phyloP scores from a whole-genome alignment of 371 early-diverging fungal genomes.

The Apophysomyces ossiformis region DNA sequence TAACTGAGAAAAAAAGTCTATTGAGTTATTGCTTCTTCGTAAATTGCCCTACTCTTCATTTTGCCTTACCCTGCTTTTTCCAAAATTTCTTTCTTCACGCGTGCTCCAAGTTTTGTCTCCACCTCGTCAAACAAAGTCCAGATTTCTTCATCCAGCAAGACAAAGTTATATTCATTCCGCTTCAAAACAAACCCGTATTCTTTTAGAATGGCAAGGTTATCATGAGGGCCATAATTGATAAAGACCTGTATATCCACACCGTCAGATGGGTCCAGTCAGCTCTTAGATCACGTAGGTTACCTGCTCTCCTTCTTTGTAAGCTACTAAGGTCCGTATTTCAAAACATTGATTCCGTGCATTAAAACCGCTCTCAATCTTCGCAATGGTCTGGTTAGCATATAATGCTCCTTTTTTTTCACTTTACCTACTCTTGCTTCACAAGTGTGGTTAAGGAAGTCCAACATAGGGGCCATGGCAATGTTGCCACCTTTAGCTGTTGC shows the following conservation, averaged over 20 bases:
- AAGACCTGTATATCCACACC: constrained; percentile 32
- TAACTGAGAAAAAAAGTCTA: constrained; percentile 17
- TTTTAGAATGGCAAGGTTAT: constrained; percentile 60
- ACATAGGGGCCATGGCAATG: constrained; percentile 64
- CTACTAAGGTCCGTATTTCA: constrained; percentile 59
- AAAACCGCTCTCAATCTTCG: constrained; percentile 58
- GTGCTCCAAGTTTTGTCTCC: constrained; percentile 38
- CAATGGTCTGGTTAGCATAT: background rate
- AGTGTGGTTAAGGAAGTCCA: constrained; percentile 68
- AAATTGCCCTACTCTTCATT: no score
- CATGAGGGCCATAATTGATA: constrained; percentile 67
- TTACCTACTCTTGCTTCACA: constrained; percentile 52
- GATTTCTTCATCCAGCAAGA: constrained; percentile 54
- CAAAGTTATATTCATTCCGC: constrained; percentile 56
- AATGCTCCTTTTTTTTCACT: background rate
- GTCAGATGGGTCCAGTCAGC: background rate
- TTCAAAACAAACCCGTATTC: constrained; percentile 66
- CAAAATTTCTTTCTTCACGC: constrained; percentile 50
- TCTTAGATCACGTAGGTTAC: constrained; percentile 16
- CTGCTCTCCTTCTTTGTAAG: constrained; percentile 62
- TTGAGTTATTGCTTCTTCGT: no score
- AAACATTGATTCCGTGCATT: constrained; percentile 56
- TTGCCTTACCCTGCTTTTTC: constrained; percentile 52
- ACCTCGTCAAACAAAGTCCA: constrained; percentile 43
- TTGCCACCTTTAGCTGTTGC: constrained; percentile 47